Evolutionary conservation across 2,329 filamentous ascomycete species (phyloP), one percentile per base, ranked within the genome.

Genomic region (Tolypocladium tropicale): DNA sequence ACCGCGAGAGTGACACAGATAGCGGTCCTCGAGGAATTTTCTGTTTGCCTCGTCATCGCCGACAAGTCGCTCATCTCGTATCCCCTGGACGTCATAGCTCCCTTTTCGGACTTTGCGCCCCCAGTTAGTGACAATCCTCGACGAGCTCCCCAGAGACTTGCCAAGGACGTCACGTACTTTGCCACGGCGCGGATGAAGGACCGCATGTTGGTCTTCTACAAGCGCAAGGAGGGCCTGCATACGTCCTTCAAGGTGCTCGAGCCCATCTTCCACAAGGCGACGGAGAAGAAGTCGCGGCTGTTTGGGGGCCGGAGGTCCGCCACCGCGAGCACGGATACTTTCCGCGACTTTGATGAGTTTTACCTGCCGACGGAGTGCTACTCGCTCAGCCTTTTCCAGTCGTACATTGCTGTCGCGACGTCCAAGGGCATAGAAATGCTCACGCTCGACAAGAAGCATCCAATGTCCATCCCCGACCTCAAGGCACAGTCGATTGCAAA

Each of bases 321-420:
- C 11, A 78, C 80, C 33, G 90, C 90, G 23, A 85, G 82, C 58
- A 96, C 93, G 0, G 94, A 99, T 64, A 93, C 93, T 64, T 99
- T 97, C 84, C 88, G 94, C 60, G 94, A 99, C 68, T 99, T 92
- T 69, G 94, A 99, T 74, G 94, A 97, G 63, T 99, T 99, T 73
- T 99, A 97, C 74, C 92, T 99, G 63, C 94, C 94, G 0, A 87
- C 89, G 2, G 95, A 99, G 68, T 96, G 91, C 70, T 96, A 88
- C 71, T 90, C 89, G 52, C 88, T 99, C 68, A 97, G 96, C 71
- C 82, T 99, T 54, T 99, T 97, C 81, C 90, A 96, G 69, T 90
- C 88, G 0, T 95, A 91, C 59, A 88, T 99, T 54, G 90, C 94
- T 11, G 90, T 99, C 52, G 86, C 90, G 23, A 97, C 93, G 0